phyloP scores from a whole-genome alignment of 495 filamentous ascomycete species.

The Annulohypoxylon moriforme region DNA sequence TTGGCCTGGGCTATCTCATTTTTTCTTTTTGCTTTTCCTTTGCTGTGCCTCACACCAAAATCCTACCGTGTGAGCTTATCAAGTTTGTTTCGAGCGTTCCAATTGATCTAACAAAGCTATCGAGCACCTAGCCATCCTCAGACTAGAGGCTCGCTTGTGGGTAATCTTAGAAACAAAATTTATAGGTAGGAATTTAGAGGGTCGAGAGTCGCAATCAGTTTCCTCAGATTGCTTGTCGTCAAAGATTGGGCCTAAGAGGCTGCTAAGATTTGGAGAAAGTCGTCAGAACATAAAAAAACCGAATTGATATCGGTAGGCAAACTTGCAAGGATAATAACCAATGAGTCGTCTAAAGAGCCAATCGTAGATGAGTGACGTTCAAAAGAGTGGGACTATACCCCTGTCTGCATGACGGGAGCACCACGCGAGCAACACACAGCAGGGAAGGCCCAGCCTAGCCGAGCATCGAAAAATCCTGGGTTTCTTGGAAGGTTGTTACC shows the following conservation, averaged over 20 bases:
- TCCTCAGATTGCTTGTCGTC: not conserved
- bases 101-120: not conserved
- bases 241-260: slow-evolving; percentile 18
- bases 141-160: too few relatives aligned
- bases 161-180: not conserved
- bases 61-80: slow-evolving; percentile 8
- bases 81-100: not conserved
- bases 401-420: slow-evolving; percentile 42
- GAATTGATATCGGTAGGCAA: slow-evolving; percentile 46
- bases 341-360: slow-evolving; percentile 38
- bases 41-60: not conserved
- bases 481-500: slow-evolving; percentile 19
- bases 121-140: not conserved
- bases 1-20: not conserved
- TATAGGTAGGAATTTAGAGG: not conserved
- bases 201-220: not conserved
- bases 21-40: not conserved
- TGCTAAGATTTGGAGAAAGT: slow-evolving; percentile 18
- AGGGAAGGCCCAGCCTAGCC: slow-evolving; percentile 24
- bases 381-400: slow-evolving; percentile 28
- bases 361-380: slow-evolving; percentile 42
- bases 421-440: slow-evolving; percentile 35
- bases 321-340: slow-evolving; percentile 39
- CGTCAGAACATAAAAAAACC: slow-evolving; percentile 25
- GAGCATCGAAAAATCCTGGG: slow-evolving; percentile 37